phyloP scores from a whole-genome alignment of 345 rosid genomes.

The Camelina hispida region DNA sequence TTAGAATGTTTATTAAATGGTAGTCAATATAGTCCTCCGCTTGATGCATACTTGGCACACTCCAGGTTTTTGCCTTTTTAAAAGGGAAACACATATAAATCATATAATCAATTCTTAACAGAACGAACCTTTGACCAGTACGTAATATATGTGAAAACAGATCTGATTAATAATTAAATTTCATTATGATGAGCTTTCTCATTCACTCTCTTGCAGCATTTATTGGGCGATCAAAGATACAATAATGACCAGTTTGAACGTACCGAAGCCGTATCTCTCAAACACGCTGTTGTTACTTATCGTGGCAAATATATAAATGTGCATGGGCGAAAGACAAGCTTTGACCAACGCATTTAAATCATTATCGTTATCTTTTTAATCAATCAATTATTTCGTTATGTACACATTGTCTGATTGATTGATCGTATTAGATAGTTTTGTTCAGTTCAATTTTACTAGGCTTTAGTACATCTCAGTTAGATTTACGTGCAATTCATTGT shows the following conservation, averaged over 20 bases:
- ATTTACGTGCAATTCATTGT: background rate
- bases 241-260: constrained; percentile 32
- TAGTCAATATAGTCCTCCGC: constrained; percentile 28
- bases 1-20: constrained; percentile 18
- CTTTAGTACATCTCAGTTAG: background rate
- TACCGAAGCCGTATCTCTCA: constrained; percentile 29
- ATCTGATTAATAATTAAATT: constrained; percentile 9
- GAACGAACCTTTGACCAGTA: constrained; percentile 14
- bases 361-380: background rate
- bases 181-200: constrained; percentile 4
- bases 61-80: constrained; percentile 10
- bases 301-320: constrained; percentile 8
- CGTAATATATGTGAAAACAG: background rate
- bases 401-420: constrained; percentile 1
- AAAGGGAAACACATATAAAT: background rate
- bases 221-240: constrained; percentile 33
- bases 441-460: background rate
- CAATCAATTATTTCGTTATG: background rate
- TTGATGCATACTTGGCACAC: constrained; percentile 17
- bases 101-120: constrained; percentile 9
- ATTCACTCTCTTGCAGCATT: constrained; percentile 27
- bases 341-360: constrained; percentile 30
- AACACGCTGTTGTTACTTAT: background rate
- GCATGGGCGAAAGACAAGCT: constrained; percentile 34
- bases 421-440: background rate